Base-by-base conservation (phyloP, 208 protist species). In the Crithidia sp. region DNA sequence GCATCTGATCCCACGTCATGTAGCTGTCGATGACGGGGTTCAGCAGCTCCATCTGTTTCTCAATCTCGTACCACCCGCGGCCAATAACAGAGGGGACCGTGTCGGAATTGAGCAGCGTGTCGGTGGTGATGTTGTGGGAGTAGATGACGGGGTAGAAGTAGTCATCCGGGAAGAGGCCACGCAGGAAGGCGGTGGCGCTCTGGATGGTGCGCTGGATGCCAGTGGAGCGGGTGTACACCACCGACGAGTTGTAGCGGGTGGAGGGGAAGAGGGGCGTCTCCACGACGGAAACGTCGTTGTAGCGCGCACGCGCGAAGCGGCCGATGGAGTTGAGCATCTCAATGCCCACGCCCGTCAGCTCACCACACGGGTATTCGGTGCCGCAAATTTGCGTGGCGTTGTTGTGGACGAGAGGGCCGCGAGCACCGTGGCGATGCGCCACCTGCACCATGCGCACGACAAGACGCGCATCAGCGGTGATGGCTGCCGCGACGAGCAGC, bases 181-280 rank as follows among this genome's bases (percentile, higher is more conserved):
- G 36, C 50, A 90, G 66, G 52, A 90, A 84, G 50, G 81, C 74
- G 44, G 72, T 67, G 12, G 83, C 77, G 69, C 81, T 88, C 58
- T 88, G 86, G 54, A 90, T 66, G 40, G 86, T 88, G 67, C 81
- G 84, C 56, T 79, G 62, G 17, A 81, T 64, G 61, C 58, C 65
- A 13, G 84, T 89, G 28, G 84, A 86, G 60, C 84, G 84, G 12
- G 81, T 83, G 77, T 86, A 82, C 72, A 87, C 71, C 41, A 85
- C 49, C 10, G 79, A 83, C 52, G 75, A 71, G 72, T 85, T 85
- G 73, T 83, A 85, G 14, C 7, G 52, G 50, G 52, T 52, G 13
- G 50, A 47, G 16, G 70, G 68, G 59, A 82, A 85, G 71, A 85
- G 76, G 28, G 81, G 76, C 40, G 54, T 63, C 58, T 79, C 71